Evolutionary conservation across 140 eudicot species (phyloP), one percentile per base, ranked within the genome.

Genomic region (Ambrosia hybrid): DNA sequence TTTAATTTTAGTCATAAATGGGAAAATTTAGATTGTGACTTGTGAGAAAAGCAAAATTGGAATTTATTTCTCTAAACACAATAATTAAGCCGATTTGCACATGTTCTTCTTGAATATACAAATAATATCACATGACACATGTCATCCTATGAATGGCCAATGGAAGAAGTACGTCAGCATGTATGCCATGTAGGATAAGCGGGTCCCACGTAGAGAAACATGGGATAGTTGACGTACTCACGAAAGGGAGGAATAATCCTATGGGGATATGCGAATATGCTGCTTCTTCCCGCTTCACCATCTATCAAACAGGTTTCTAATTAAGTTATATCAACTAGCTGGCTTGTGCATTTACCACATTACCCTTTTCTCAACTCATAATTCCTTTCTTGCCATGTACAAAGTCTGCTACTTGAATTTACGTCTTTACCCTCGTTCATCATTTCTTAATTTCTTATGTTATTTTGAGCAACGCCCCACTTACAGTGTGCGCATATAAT

Each of bases 231-330:
- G 48, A 77, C 72, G 72, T 69, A 77, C 26, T 21, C 26, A 21
- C 26, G 26, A 21, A 21, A 21, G 26, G 26, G 26, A 51, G 52
- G 81, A 0, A 77, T 77, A 70, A 77, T 62, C 15, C 80, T 3
- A 0, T 52, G 4, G 5, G 67, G 67, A 77, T 77, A 77, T 77
- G 72, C 81, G 81, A 77, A 77, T 77, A 77, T 77, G 73, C 81
- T 77, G 3, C 58, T 43, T 37, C 58, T 45, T 38, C 70, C 72
- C 77, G 41, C 51, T 60, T 61, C 70, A 4, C 15, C 17, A 76
- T 49, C 26, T 21, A 21, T 21, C 26, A 21, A 21, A 0, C 26
- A 21, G 26, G 26, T 21, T 21, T 21, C 26, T 21, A 0, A 21
- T 21, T 21, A 26, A 69, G 57, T 65, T 6, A 13, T 26, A 4